Percentiles rank a stretch among this genome's conserved stretches.
These are phyloP conservation scores for Lecanicillium sp. DNA, from an alignment of 2,329 filamentous ascomycete genomes.

Conservation along the genomic window DNA sequence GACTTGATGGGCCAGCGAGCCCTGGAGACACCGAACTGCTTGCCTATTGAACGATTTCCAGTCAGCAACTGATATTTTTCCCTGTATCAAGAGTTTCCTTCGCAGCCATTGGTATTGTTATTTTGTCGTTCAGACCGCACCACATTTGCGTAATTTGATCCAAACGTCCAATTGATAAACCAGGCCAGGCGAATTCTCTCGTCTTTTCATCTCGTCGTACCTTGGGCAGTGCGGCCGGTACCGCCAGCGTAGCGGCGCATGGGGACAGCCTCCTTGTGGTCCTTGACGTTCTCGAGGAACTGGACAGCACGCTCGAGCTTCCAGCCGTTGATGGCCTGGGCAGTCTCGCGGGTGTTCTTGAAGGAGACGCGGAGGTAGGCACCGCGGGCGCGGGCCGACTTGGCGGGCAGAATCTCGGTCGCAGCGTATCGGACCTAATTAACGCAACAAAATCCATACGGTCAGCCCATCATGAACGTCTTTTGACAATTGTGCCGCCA, in stretches of 20 bases:
- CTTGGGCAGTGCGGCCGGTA: constrained; percentile 94
- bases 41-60: constrained; percentile 55
- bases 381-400: constrained; percentile 96
- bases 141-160: not conserved
- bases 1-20: constrained; percentile 99
- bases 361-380: constrained; percentile 98
- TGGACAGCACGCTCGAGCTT: constrained; percentile 89
- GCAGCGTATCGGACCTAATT: constrained; percentile 90
- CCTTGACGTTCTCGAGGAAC: constrained; percentile 97
- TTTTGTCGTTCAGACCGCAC: not conserved
- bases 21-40: constrained; percentile 96
- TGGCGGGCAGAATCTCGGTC: constrained; percentile 76
- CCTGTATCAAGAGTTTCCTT: not conserved
- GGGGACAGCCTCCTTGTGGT: constrained; percentile 94
- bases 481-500: not conserved
- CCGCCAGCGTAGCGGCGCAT: constrained; percentile 96
- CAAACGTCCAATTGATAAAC: too few species aligned
- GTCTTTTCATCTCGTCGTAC: constrained; percentile 53
- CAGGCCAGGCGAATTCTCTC: too few species aligned
- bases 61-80: constrained; percentile 16
- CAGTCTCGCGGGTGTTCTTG: constrained; percentile 99
- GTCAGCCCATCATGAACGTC: constrained; percentile 18
- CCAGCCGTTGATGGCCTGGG: constrained; percentile 99
- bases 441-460: constrained; percentile 9
- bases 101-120: not conserved